These are phyloP conservation scores for Fraxinus latifolia DNA, from an alignment of 305 asterid genomes.

Conservation along the genomic window DNA sequence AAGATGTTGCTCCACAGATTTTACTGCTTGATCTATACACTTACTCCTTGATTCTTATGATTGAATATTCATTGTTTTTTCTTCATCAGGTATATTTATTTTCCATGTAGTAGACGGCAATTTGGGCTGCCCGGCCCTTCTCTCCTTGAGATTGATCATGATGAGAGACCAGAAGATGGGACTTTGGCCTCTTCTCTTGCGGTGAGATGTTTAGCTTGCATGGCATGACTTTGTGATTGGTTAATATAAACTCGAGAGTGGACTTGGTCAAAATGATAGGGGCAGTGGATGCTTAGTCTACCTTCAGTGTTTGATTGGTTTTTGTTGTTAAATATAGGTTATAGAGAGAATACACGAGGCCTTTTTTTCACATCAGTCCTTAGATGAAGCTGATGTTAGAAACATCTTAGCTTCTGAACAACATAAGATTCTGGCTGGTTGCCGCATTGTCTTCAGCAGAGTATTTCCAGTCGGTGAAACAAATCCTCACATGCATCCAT, in stretches of 20 bases:
- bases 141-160: conserved; percentile 94
- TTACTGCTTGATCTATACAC: not conserved
- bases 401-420: conserved; percentile 83
- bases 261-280: not conserved
- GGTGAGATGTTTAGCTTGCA: conserved; percentile 48
- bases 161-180: conserved; percentile 96
- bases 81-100: conserved; percentile 71
- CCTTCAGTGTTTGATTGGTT: conserved; percentile 20
- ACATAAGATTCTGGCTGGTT: conserved; percentile 75
- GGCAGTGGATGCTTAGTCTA: not conserved
- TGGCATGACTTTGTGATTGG: conserved; percentile 1
- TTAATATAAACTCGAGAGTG: not conserved
- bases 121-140: conserved; percentile 93
- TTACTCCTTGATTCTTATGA: not conserved
- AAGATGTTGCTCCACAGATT: not conserved
- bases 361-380: conserved; percentile 61
- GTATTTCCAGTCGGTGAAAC: conserved; percentile 90
- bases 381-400: conserved; percentile 89
- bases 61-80: conserved; percentile 17
- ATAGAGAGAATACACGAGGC: conserved; percentile 72
- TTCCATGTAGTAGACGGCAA: conserved; percentile 94
- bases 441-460: conserved; percentile 89
- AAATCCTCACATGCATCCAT: conserved; percentile 85
- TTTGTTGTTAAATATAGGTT: conserved; percentile 49
- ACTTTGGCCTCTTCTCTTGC: conserved; percentile 81